phyloP scores from a whole-genome alignment of 805 yeast species.

The Cyberlindnera meyerae region DNA sequence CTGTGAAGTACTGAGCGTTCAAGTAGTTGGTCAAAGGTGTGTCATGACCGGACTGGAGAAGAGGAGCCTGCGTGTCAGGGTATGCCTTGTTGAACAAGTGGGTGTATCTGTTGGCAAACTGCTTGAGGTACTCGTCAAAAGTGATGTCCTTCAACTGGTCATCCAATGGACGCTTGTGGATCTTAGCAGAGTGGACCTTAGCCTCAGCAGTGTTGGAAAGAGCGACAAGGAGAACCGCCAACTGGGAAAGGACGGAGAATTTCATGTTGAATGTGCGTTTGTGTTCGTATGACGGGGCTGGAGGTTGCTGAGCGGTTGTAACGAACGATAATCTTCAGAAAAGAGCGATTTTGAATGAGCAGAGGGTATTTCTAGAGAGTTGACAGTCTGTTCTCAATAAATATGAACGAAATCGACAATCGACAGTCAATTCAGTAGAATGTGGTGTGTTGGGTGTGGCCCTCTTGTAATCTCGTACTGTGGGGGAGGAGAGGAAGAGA shows the following conservation, averaged over 20 bases:
- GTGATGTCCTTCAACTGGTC: conserved; percentile 49
- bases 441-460: no score
- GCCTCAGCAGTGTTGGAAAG: conserved; percentile 46
- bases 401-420: no score
- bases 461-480: no score
- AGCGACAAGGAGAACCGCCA: conserved; percentile 24
- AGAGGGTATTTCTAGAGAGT: no score
- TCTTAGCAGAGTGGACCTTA: conserved; percentile 49
- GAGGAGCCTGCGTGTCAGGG: conserved; percentile 33
- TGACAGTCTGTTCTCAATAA: no score
- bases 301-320: no score
- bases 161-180: conserved; percentile 53
- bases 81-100: conserved; percentile 41
- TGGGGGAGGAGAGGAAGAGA: no score
- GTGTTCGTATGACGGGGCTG: no score
- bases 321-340: no score
- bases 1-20: conserved; percentile 96
- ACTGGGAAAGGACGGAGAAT: conserved; percentile 19
- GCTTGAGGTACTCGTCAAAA: conserved; percentile 48
- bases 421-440: no score
- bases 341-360: no score
- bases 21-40: conserved; percentile 88
- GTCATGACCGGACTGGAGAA: conserved; percentile 48
- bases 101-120: conserved; percentile 60
- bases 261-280: conserved; percentile 16